Conservation (phyloP, 768 basidiomycete species). For the Mycena amicta region DNA sequence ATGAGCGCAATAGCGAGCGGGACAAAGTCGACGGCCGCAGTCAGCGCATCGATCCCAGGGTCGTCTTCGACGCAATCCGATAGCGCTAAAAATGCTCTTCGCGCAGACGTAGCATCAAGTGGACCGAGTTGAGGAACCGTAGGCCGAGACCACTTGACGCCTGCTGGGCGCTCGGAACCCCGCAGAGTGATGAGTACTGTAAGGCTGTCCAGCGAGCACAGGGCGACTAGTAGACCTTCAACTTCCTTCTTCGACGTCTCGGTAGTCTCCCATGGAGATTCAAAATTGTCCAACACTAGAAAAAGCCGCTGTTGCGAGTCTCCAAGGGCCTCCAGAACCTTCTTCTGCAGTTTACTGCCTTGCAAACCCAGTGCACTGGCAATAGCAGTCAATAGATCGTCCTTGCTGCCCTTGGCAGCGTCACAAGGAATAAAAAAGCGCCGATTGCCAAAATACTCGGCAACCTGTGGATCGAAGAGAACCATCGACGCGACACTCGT, state of each 20-base stretch:
- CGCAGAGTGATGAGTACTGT: conserved; percentile 26
- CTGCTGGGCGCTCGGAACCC: conserved; percentile 25
- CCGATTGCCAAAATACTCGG: conserved; percentile 14
- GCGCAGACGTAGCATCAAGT: conserved; percentile 19
- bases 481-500: conserved; percentile 21
- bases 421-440: conserved; percentile 23
- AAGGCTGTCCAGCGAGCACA: conserved; percentile 17
- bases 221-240: conserved; percentile 17
- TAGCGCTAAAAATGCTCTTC: conserved; percentile 22
- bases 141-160: conserved; percentile 25
- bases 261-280: conserved; percentile 24
- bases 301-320: conserved; percentile 8
- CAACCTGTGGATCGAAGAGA: conserved; percentile 16
- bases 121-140: conserved; percentile 22
- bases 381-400: conserved; percentile 22
- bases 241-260: conserved; percentile 19
- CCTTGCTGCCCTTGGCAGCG: conserved; percentile 18
- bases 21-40: conserved; percentile 21
- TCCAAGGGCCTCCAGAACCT: conserved; percentile 17
- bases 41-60: conserved; percentile 16
- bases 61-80: conserved; percentile 24
- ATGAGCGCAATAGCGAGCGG: conserved; percentile 27
- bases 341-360: conserved; percentile 22
- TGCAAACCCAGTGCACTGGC: conserved; percentile 18
- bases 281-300: conserved; percentile 27